phyloP scores from a whole-genome alignment of 1,139 yeast species.

The Protomyces inouyei region DNA sequence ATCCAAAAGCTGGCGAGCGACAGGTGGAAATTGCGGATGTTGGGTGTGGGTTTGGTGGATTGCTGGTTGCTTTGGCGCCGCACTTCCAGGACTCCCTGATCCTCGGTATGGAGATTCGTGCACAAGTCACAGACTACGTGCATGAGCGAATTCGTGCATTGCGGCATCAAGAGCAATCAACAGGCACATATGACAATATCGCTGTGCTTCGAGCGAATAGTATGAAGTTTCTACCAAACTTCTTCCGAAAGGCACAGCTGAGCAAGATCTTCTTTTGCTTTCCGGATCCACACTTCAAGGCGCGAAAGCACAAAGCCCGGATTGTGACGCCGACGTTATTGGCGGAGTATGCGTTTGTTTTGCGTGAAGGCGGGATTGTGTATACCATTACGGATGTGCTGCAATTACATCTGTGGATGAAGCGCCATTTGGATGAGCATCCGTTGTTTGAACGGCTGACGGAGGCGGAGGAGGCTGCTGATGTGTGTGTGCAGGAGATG shows the following conservation, averaged over 20 bases:
- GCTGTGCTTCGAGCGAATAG: slow-evolving; percentile 92
- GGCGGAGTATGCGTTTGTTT: slow-evolving; percentile 86
- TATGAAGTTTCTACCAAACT: slow-evolving; percentile 94
- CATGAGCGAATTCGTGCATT: slow-evolving; percentile 91
- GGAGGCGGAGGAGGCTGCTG: slow-evolving; percentile 72
- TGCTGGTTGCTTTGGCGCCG: slow-evolving; percentile 73
- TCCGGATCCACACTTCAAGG: slow-evolving; percentile 98
- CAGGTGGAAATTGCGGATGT: slow-evolving; percentile 88
- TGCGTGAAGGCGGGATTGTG: slow-evolving; percentile 78
- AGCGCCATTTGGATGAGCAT: slow-evolving; percentile 78
- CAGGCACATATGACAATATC: slow-evolving; percentile 62
- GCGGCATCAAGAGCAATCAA: slow-evolving; percentile 45
- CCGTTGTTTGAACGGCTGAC: slow-evolving; percentile 81
- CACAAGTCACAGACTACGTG: slow-evolving; percentile 94
- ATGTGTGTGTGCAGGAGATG: slow-evolving; percentile 82
- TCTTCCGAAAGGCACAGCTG: slow-evolving; percentile 67
- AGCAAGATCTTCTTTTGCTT: slow-evolving; percentile 94
- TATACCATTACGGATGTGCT: slow-evolving; percentile 95
- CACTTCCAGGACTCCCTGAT: slow-evolving; percentile 67
- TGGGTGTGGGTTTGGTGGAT: slow-evolving; percentile 98
- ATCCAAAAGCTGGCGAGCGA: slow-evolving; percentile 51
- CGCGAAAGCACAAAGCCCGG: slow-evolving; percentile 94
- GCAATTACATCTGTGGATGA: slow-evolving; percentile 97
- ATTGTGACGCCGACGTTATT: slow-evolving; percentile 83
- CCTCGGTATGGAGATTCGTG: slow-evolving; percentile 71